phyloP scores from a whole-genome alignment of 345 rosid species.

The Murraya koenigii region DNA sequence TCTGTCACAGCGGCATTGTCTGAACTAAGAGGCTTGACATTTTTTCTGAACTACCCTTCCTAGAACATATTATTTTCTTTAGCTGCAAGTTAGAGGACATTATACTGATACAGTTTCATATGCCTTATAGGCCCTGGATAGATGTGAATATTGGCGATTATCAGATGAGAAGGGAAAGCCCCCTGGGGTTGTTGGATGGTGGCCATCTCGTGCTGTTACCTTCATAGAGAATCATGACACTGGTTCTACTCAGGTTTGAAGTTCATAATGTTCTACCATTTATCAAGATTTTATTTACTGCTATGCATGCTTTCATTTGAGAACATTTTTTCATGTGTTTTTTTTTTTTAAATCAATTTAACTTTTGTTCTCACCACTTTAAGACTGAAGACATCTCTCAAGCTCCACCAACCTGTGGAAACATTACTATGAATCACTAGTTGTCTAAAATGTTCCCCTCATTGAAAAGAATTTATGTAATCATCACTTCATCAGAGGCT shows the following conservation, averaged over 20 bases:
- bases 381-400: background rate
- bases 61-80: background rate
- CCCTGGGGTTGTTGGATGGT: conserved; percentile 98
- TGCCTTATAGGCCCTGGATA: conserved; percentile 59
- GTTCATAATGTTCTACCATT: conserved; percentile 11
- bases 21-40: background rate
- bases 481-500: background rate
- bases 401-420: background rate
- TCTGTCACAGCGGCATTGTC: conserved; percentile 6
- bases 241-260: conserved; percentile 91
- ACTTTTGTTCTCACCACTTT: background rate
- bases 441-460: background rate
- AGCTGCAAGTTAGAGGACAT: background rate
- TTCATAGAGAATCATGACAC: conserved; percentile 97
- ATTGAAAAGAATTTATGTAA: background rate
- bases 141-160: conserved; percentile 93
- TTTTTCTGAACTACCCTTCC: conserved; percentile 1
- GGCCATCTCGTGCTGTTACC: conserved; percentile 99
- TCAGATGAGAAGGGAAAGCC: conserved; percentile 88
- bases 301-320: background rate
- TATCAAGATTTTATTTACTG: background rate
- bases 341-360: background rate
- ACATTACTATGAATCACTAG: background rate
- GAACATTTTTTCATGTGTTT: background rate
- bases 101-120: background rate